phyloP scores from a whole-genome alignment of 352 stramenopile genomes.

The Pythium biforme region DNA sequence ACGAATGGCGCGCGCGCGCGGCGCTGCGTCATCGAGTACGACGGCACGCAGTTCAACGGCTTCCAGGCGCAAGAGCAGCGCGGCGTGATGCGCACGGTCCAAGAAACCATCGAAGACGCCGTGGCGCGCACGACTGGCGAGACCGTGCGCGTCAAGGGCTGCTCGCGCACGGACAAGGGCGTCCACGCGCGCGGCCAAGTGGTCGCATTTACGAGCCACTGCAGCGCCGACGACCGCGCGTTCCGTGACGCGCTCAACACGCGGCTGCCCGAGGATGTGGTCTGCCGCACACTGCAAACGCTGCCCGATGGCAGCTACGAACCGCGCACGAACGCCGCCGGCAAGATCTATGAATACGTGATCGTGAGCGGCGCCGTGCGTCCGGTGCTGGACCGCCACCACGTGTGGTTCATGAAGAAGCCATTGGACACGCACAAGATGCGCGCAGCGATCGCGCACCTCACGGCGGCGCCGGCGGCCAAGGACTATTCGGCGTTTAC shows the following conservation, averaged over 20 bases:
- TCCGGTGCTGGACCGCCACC: conserved; percentile 44
- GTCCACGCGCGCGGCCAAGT: conserved; percentile 92
- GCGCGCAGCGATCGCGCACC: conserved; percentile 34
- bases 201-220: conserved; percentile 85
- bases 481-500: conserved; percentile 78
- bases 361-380: conserved; percentile 51
- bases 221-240: conserved; percentile 35
- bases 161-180: conserved; percentile 90
- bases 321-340: conserved; percentile 42
- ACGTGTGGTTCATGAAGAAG: conserved; percentile 63
- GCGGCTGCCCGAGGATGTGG: conserved; percentile 58
- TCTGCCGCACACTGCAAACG: conserved; percentile 38
- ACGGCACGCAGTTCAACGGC: conserved; percentile 72
- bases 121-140: conserved; percentile 70
- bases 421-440: conserved; percentile 55
- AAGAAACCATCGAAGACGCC: conserved; percentile 72
- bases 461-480: conserved; percentile 29
- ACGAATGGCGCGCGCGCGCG: conserved; percentile 14
- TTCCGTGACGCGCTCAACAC: conserved; percentile 75
- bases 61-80: conserved; percentile 80
- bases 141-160: conserved; percentile 74
- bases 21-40: conserved; percentile 65
- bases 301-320: conserved; percentile 40
- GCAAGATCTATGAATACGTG: conserved; percentile 71
- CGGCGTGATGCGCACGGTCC: conserved; percentile 51